Evolutionary conservation across 2,329 filamentous ascomycete species (phyloP).

Genomic region (Cercospora nicotianae): DNA sequence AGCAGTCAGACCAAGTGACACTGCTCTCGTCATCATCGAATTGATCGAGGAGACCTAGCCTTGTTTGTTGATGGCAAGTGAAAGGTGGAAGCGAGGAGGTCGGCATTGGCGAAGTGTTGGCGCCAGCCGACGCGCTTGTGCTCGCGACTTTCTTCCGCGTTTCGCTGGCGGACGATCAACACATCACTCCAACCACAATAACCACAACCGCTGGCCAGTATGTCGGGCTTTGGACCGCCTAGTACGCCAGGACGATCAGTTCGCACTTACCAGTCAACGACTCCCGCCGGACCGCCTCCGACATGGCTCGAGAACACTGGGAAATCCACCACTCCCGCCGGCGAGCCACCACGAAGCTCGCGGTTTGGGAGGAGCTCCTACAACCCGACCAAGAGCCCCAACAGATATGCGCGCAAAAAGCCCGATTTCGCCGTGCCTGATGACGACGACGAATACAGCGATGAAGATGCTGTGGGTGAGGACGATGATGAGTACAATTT

Average conservation of each 20-base stretch:
- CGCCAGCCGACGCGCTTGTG: conserved; percentile 1
- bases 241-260: conserved; percentile 34
- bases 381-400: conserved; percentile 28
- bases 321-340: conserved; percentile 39
- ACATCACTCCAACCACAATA: not conserved
- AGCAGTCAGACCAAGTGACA: not conserved
- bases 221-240: conserved; percentile 28
- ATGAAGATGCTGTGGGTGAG: conserved; percentile 41
- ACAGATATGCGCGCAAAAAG: conserved; percentile 32
- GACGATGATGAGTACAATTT: conserved; percentile 35
- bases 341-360: conserved; percentile 38
- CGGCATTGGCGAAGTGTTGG: conserved; percentile 3
- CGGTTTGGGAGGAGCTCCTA: conserved; percentile 37
- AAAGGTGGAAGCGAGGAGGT: not conserved
- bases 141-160: conserved; percentile 6
- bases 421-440: conserved; percentile 40
- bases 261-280: conserved; percentile 38
- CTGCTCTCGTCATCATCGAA: not conserved
- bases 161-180: not conserved
- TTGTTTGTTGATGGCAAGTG: not conserved
- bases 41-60: not conserved
- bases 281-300: conserved; percentile 40
- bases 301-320: conserved; percentile 32
- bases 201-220: conserved; percentile 2
- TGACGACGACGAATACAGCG: conserved; percentile 37